Conservation (phyloP, 306 rosid genomes). For the Phaseolus lunatus region DNA sequence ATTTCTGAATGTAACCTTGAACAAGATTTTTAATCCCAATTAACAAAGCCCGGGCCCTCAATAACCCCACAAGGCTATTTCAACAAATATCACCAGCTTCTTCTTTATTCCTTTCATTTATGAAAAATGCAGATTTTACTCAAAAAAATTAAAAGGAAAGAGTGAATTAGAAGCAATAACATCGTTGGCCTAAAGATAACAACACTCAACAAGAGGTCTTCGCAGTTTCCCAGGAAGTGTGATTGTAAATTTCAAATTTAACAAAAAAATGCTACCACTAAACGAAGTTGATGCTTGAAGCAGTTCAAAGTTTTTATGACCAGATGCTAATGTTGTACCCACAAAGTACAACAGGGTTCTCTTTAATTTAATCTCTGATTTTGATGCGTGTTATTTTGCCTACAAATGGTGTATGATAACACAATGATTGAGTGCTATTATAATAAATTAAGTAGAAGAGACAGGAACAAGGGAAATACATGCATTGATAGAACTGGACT, state of each 20-base stretch:
- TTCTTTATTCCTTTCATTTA: neutral
- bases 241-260: neutral
- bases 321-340: neutral
- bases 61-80: neutral
- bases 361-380: constrained; percentile 17
- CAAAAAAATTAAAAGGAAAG: too few species aligned
- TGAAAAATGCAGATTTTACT: constrained; percentile 5
- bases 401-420: neutral
- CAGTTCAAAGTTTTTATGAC: neutral
- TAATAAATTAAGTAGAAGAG: neutral
- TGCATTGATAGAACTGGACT: constrained; percentile 21
- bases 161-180: neutral
- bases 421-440: neutral
- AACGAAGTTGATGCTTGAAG: constrained; percentile 27
- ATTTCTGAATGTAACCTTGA: constrained; percentile 33
- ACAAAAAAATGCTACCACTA: neutral
- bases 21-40: constrained; percentile 38
- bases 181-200: neutral
- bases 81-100: neutral
- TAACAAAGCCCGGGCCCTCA: constrained; percentile 9
- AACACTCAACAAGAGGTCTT: neutral
- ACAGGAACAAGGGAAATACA: neutral
- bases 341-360: constrained; percentile 19
- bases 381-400: neutral
- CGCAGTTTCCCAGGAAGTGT: neutral